A percentile compares a stretch with the other conserved stretches of the same genome.
These are phyloP conservation scores for Tribonema minus DNA, from an alignment of 108 stramenopile species.

Conservation along the genomic window DNA sequence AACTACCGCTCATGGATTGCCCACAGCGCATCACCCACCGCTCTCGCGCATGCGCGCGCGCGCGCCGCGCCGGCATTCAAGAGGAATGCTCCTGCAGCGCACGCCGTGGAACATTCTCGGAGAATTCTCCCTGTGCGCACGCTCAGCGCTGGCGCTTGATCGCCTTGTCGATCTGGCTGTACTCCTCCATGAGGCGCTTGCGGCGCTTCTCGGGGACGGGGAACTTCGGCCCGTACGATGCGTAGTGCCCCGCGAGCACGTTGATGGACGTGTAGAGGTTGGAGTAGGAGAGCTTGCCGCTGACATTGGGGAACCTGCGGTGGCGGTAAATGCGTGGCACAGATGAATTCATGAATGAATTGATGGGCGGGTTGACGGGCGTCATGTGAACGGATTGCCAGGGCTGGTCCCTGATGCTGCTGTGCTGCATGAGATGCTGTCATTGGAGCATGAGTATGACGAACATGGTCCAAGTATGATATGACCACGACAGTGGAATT, in stretches of 20 bases:
- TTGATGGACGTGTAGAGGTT: conserved; percentile 92
- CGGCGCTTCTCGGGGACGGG: conserved; percentile 94
- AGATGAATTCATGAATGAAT: no score
- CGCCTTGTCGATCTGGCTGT: conserved; percentile 85
- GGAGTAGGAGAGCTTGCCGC: conserved; percentile 86
- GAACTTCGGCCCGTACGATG: conserved; percentile 93
- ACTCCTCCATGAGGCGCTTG: conserved; percentile 94
- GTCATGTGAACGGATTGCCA: no score
- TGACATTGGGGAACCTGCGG: conserved; percentile 80
- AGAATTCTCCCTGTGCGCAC: background rate
- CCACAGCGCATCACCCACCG: no score
- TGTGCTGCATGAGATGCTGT: background rate
- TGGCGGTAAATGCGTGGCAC: conserved; percentile 68
- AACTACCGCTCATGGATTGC: no score
- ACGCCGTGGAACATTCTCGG: no score
- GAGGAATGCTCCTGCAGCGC: no score
- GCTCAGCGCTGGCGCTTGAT: conserved; percentile 53
- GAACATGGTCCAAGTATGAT: no score
- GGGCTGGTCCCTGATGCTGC: background rate
- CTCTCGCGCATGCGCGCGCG: no score
- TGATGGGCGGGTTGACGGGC: no score
- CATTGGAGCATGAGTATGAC: no score
- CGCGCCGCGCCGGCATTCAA: no score
- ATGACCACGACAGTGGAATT: no score
- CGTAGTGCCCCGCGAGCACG: conserved; percentile 92